phyloP scores from a whole-genome alignment of 1,284 basidiomycete species.

The Sphagnurus paluster region DNA sequence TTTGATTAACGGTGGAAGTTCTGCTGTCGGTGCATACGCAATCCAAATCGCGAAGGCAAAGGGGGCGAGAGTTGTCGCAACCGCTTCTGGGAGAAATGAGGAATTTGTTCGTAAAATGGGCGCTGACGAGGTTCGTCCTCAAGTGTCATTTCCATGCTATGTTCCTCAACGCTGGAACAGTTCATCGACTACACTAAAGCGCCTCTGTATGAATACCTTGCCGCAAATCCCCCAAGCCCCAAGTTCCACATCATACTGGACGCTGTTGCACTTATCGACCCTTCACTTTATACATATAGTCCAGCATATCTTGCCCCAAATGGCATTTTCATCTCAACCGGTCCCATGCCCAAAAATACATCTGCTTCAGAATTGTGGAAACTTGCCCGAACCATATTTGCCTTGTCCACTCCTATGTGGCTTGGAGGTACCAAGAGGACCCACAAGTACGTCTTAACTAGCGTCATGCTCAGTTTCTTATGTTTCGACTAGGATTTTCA shows the following conservation, averaged over 20 bases:
- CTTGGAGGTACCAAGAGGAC: slow-evolving; percentile 48
- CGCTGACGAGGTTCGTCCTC: slow-evolving; percentile 42
- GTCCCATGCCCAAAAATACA: slow-evolving; percentile 34
- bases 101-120: slow-evolving; percentile 37
- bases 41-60: slow-evolving; percentile 65
- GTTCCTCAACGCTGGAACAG: slow-evolving; percentile 23
- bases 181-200: slow-evolving; percentile 60
- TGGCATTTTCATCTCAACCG: slow-evolving; percentile 46
- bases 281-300: slow-evolving; percentile 39
- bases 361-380: slow-evolving; percentile 28
- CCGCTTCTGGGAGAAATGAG: slow-evolving; percentile 54
- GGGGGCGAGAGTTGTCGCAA: slow-evolving; percentile 55
- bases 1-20: slow-evolving; percentile 67
- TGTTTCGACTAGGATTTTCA: slow-evolving; percentile 25
- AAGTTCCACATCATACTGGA: slow-evolving; percentile 48
- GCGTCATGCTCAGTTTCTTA: neutral
- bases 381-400: slow-evolving; percentile 27
- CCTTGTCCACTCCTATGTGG: slow-evolving; percentile 36
- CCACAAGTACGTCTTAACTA: slow-evolving; percentile 38
- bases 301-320: slow-evolving; percentile 46
- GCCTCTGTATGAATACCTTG: slow-evolving; percentile 44
- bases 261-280: slow-evolving; percentile 34
- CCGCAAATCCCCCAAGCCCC: slow-evolving; percentile 33
- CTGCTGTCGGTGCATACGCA: slow-evolving; percentile 60
- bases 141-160: slow-evolving; percentile 21